phyloP scores from a whole-genome alignment of 176 grass and related monocot species.

The Eremochloa ophiuroides region DNA sequence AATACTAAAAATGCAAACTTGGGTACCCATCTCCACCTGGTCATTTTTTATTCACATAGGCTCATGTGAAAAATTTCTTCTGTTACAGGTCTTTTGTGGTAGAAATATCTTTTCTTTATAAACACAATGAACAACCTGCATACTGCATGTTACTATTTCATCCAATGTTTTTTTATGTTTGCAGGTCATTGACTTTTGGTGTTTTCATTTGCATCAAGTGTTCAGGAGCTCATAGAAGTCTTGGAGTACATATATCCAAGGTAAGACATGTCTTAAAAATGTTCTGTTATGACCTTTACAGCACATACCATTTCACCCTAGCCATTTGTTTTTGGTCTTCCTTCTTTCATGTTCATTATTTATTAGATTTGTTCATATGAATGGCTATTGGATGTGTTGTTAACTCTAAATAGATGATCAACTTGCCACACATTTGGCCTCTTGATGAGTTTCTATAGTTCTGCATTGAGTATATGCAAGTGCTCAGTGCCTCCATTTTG shows the following conservation, averaged over 20 bases:
- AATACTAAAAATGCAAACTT: constrained; percentile 21
- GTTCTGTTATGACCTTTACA: background rate
- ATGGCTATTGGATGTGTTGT: background rate
- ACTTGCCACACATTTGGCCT: background rate
- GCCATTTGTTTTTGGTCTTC: background rate
- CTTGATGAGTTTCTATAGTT: background rate
- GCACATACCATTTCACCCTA: background rate
- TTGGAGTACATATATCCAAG: constrained; percentile 95
- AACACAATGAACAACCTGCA: background rate
- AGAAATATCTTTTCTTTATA: constrained; percentile 1
- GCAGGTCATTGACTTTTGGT: constrained; percentile 81
- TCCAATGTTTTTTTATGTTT: constrained; percentile 7
- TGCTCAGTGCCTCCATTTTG: too few relatives aligned
- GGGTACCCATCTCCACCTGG: background rate
- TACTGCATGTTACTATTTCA: too few relatives aligned
- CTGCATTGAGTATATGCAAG: too few relatives aligned
- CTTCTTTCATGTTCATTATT: background rate
- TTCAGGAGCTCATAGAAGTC: constrained; percentile 92
- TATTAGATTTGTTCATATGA: background rate
- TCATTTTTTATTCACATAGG: background rate
- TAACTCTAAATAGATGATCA: background rate
- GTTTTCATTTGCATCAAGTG: constrained; percentile 99
- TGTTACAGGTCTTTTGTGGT: background rate
- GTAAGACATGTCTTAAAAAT: constrained; percentile 11
- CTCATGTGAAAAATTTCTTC: background rate